A percentile compares a stretch with the other conserved stretches of the same genome.
phyloP scores from a whole-genome alignment of 805 yeast genomes.

The Candida broadrunensis region DNA sequence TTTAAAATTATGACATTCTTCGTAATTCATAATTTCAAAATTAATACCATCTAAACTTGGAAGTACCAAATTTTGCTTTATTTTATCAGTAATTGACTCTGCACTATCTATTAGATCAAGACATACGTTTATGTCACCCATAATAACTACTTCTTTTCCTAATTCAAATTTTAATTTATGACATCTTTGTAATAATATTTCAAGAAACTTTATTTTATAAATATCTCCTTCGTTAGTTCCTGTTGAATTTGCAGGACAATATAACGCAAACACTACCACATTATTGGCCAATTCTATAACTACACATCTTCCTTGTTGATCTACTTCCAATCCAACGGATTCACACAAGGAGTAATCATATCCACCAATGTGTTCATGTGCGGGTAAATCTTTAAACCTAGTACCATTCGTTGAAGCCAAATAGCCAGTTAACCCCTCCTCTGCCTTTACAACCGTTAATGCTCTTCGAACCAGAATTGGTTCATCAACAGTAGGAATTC shows the following conservation, averaged over 20 bases:
- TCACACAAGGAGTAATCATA: conserved; percentile 47
- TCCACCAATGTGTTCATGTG: conserved; percentile 61
- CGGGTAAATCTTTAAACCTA: conserved; percentile 12
- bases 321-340: conserved; percentile 47
- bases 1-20: conserved; percentile 35
- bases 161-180: conserved; percentile 41
- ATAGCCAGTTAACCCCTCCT: conserved; percentile 87
- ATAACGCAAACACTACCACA: conserved; percentile 61
- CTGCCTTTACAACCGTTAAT: conserved; percentile 66
- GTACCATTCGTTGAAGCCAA: conserved; percentile 19
- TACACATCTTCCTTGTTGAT: conserved; percentile 81
- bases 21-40: conserved; percentile 23
- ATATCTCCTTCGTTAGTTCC: conserved; percentile 64
- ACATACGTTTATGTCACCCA: conserved; percentile 89
- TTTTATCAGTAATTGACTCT: conserved; percentile 51
- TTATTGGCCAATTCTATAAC: conserved; percentile 67
- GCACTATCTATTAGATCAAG: conserved; percentile 83
- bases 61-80: conserved; percentile 33
- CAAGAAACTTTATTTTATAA: conserved; percentile 57
- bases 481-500: conserved; percentile 48
- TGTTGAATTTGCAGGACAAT: conserved; percentile 91
- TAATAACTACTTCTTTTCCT: conserved; percentile 69
- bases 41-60: conserved; percentile 7
- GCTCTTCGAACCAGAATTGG: conserved; percentile 26
- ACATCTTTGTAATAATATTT: conserved; percentile 59